Base-by-base conservation (phyloP, 73 alveolate species). In the Symbiodinium pilosum region DNA sequence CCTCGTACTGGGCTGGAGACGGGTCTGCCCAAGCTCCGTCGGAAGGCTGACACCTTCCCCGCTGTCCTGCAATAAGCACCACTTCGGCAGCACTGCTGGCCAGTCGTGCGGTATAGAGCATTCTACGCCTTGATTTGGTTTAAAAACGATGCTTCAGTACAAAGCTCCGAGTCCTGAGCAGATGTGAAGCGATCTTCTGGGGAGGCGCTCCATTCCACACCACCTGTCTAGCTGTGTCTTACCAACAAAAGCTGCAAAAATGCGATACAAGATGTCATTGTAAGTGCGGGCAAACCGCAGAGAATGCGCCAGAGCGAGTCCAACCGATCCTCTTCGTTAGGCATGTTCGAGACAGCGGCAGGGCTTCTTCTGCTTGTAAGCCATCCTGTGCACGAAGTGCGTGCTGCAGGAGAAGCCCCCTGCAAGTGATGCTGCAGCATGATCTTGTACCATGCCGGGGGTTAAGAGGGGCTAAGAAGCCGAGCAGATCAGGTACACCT, bases 281-380 rank as follows among this genome's bases (percentile, higher is more conserved):
- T n/a, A n/a, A n/a, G n/a, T n/a, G n/a, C n/a, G 41, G 24, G 38
- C 34, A 32, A 64, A 71, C 36, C 86, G 44, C 95, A 88, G 39
- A 59, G 86, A n/a, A 88, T 64, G 38, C 95, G 95, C 95, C 95
- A 88, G 32, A 88, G 95, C 36, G 86, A 88, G 28, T 88, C 95
- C 73, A 88, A 28, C 11, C 95, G 95, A 88, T 88, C 95, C 85
- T 88, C 95, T 59, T 88, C 95, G 36, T 4, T 64, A 38, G 81
- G 81, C 39, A 14, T 14, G 39, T 64, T 64, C 39, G 95, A 43
- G 30, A 56, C 86, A 59, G 95, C 86, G 3, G 86, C 40, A 12
- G 87, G 36, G 39, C 43, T 18, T 54, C 56, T 36, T 32, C 75
- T 59, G 43, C 68, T 4, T n/a, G n/a, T n/a, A 51, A 83, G 75